Percentiles rank a stretch among this genome's conserved stretches.
phyloP scores from a whole-genome alignment of 176 grass and related monocot species.

The Coix lacrymajobi region DNA sequence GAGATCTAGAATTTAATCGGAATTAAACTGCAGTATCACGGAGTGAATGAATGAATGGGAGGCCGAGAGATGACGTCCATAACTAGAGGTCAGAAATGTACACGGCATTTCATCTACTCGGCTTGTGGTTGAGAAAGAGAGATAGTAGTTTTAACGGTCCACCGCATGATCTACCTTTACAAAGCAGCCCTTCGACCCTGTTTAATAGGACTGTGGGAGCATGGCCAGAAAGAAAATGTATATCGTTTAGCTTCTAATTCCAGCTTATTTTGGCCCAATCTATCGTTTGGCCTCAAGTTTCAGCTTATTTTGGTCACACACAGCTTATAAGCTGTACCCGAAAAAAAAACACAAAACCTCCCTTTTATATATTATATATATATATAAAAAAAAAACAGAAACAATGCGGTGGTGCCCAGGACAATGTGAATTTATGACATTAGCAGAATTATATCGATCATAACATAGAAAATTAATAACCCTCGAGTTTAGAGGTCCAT shows the following conservation, averaged over 20 bases:
- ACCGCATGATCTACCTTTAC: not conserved
- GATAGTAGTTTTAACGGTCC: not conserved
- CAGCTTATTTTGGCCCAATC: not conserved
- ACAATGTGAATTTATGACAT: not conserved
- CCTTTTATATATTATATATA: not conserved
- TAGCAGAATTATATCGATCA: not conserved
- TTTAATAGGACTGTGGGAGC: not conserved
- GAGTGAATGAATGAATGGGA: not conserved
- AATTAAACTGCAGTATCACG: not conserved
- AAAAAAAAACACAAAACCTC: not conserved
- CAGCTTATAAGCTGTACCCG: not conserved
- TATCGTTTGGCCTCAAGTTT: not conserved
- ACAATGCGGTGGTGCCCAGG: not conserved
- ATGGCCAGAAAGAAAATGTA: not conserved
- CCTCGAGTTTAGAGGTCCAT: not conserved
- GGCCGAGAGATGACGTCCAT: not conserved
- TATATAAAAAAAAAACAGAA: not conserved
- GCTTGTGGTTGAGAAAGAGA: not conserved
- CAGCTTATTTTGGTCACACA: not conserved
- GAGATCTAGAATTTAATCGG: not conserved
- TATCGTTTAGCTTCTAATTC: not conserved
- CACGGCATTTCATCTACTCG: not conserved
- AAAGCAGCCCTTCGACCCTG: not conserved
- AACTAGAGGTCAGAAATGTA: conserved; percentile 15
- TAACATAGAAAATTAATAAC: not conserved